These are phyloP conservation scores for Raphidocelis subcapitata DNA, from an alignment of 139 green algal species.

Conservation along the genomic window DNA sequence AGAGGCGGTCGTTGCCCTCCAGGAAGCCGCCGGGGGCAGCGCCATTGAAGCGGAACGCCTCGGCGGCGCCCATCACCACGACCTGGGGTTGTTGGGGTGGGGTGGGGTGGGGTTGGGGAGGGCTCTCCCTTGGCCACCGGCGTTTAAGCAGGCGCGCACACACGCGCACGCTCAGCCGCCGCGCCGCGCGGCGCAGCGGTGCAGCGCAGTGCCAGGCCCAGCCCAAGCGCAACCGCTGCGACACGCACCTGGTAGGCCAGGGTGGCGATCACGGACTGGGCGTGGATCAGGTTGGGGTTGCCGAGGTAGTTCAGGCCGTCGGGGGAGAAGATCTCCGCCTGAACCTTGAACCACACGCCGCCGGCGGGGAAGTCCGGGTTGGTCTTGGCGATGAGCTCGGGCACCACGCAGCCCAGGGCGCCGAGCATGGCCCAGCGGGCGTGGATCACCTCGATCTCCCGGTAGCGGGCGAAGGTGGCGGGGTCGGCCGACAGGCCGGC, in stretches of 20 bases:
- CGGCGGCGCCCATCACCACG: conserved; percentile 71
- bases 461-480: conserved; percentile 79
- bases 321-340: conserved; percentile 72
- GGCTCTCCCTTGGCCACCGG: too few relatives aligned
- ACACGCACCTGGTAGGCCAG: conserved; percentile 77
- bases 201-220: too few relatives aligned
- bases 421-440: conserved; percentile 80
- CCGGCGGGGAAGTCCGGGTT: conserved; percentile 52
- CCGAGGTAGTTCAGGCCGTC: conserved; percentile 81
- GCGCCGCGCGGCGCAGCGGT: too few relatives aligned
- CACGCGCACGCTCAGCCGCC: too few relatives aligned
- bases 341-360: conserved; percentile 90
- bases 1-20: conserved; percentile 50
- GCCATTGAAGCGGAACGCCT: conserved; percentile 78
- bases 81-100: conserved; percentile 42
- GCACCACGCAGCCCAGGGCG: conserved; percentile 51
- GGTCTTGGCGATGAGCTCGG: conserved; percentile 51
- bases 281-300: conserved; percentile 79
- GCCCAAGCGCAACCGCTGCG: neutral
- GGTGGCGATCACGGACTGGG: conserved; percentile 89
- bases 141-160: too few relatives aligned
- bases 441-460: conserved; percentile 78
- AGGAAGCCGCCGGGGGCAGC: conserved; percentile 37
- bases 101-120: too few relatives aligned
- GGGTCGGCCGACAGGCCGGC: conserved; percentile 92